A percentile compares a stretch with the other conserved stretches of the same genome.
phyloP scores from a whole-genome alignment of 345 rosid genomes.

The Leavenworthia alabamica region DNA sequence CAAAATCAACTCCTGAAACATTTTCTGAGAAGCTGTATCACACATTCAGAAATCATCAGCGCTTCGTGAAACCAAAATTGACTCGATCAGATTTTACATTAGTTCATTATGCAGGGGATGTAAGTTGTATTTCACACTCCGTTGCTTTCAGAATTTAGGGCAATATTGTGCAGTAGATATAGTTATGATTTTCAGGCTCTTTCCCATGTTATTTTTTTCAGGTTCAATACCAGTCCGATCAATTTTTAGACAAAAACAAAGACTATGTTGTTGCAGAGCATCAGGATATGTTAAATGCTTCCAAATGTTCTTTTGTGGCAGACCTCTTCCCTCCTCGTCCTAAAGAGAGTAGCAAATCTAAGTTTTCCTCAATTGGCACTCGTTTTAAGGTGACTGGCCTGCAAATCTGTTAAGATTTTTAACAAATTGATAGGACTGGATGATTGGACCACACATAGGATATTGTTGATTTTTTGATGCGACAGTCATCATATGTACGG shows the following conservation, averaged over 20 bases:
- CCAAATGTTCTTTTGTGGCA: slow-evolving; percentile 64
- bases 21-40: slow-evolving; percentile 81
- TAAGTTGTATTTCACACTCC: slow-evolving; percentile 29
- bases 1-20: slow-evolving; percentile 84
- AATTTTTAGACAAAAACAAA: slow-evolving; percentile 91
- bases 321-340: slow-evolving; percentile 61
- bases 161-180: too few species aligned
- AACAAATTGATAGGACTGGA: slow-evolving; percentile 3
- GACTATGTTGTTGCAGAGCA: slow-evolving; percentile 92
- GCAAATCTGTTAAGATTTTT: not conserved
- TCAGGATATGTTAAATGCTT: slow-evolving; percentile 80
- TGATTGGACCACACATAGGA: slow-evolving; percentile 10
- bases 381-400: slow-evolving; percentile 65
- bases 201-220: slow-evolving; percentile 37
- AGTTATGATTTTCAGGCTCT: slow-evolving; percentile 8
- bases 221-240: slow-evolving; percentile 90
- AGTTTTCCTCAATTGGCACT: slow-evolving; percentile 82
- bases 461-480: slow-evolving; percentile 4
- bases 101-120: slow-evolving; percentile 92
- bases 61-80: slow-evolving; percentile 77
- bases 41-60: slow-evolving; percentile 68
- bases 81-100: slow-evolving; percentile 71
- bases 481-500: slow-evolving; percentile 17
- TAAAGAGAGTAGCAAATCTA: slow-evolving; percentile 69
- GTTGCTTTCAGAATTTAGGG: not conserved